These are phyloP conservation scores for Xylaria nigripes DNA, from an alignment of 495 filamentous ascomycete species.

Conservation along the genomic window DNA sequence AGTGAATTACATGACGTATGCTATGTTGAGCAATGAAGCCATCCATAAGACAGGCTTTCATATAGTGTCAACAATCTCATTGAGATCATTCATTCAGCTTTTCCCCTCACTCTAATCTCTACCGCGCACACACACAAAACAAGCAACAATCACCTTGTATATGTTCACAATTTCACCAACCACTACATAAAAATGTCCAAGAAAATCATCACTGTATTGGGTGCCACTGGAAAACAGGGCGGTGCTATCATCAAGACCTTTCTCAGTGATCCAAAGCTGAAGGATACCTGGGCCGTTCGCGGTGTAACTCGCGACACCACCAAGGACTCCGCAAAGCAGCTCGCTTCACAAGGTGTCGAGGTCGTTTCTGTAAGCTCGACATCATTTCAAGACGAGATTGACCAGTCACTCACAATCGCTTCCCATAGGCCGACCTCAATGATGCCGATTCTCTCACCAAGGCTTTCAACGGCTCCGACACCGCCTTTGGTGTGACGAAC, in stretches of 20 bases:
- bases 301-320: constrained; percentile 49
- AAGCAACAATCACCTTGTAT: not conserved
- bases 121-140: too few relatives aligned
- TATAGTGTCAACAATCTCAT: too few relatives aligned
- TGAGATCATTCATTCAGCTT: too few relatives aligned
- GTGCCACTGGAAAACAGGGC: constrained; percentile 57
- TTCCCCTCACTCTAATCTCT: too few relatives aligned
- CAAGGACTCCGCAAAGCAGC: constrained; percentile 36
- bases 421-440: constrained; percentile 42
- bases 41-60: too few relatives aligned
- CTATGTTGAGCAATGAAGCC: too few relatives aligned
- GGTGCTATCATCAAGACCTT: constrained; percentile 47
- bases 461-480: constrained; percentile 46
- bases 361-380: constrained; percentile 20
- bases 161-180: constrained; percentile 24
- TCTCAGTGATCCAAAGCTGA: constrained; percentile 43
- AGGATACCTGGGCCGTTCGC: constrained; percentile 43
- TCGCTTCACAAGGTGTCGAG: constrained; percentile 36
- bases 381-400: not conserved
- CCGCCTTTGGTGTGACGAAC: constrained; percentile 53
- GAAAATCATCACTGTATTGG: constrained; percentile 51
- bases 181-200: constrained; percentile 34
- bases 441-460: constrained; percentile 38
- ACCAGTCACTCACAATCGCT: not conserved
- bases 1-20: too few relatives aligned